These are phyloP conservation scores for Nepenthes alata DNA, from an alignment of 179 eudicot species.

Conservation along the genomic window DNA sequence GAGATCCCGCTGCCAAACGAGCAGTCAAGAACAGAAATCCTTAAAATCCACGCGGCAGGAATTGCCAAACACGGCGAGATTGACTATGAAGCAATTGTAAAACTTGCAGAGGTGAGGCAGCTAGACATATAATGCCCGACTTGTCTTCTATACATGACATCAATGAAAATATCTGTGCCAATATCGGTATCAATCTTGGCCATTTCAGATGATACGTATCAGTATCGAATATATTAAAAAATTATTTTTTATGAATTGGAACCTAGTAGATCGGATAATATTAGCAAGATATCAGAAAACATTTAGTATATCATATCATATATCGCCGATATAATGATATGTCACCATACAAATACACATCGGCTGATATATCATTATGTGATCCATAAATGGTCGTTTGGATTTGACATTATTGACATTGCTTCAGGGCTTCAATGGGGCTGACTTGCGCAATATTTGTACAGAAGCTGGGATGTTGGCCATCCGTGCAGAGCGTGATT, in stretches of 20 bases:
- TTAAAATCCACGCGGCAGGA: constrained; percentile 96
- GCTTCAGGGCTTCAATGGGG: constrained; percentile 77
- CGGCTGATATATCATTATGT: no score
- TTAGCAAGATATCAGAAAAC: no score
- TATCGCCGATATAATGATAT: no score
- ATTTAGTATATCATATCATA: no score
- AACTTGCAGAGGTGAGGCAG: constrained; percentile 78
- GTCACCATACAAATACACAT: no score
- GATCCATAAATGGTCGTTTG: not conserved
- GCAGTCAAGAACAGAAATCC: constrained; percentile 88
- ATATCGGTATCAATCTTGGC: no score
- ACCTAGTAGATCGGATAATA: no score
- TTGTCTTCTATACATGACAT: no score
- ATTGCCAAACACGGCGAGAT: constrained; percentile 99
- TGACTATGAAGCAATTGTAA: constrained; percentile 93
- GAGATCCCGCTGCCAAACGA: constrained; percentile 98
- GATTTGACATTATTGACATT: not conserved
- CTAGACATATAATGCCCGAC: not conserved
- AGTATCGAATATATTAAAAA: no score
- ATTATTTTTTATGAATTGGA: no score
- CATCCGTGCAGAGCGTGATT: constrained; percentile 90
- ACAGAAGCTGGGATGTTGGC: constrained; percentile 96
- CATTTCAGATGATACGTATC: no score
- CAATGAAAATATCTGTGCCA: no score
- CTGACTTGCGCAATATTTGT: constrained; percentile 82